A percentile compares a stretch with the other conserved stretches of the same genome.
Conservation (phyloP, 2,329 filamentous ascomycete species). For the Macroventuria anomochaeta region DNA sequence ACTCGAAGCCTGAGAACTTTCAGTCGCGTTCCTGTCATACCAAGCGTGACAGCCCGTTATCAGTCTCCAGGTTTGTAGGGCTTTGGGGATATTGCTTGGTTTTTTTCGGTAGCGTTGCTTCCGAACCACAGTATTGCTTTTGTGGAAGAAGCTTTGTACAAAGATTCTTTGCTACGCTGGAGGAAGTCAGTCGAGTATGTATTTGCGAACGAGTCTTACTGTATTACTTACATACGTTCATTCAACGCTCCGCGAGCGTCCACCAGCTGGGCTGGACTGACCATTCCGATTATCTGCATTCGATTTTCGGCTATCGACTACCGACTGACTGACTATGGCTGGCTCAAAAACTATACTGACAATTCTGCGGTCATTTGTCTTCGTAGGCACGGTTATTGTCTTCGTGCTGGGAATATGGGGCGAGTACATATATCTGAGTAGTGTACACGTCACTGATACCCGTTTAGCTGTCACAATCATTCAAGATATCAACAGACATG, state of each 20-base stretch:
- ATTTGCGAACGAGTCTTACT: not conserved
- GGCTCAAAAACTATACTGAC: conserved; percentile 10
- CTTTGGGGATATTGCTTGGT: not conserved
- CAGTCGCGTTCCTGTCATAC: conserved; percentile 13
- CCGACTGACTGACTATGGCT: not conserved
- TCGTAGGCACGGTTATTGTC: conserved; percentile 21
- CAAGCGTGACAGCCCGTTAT: conserved; percentile 5
- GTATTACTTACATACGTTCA: not conserved
- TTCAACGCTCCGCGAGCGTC: not conserved
- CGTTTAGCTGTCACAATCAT: not conserved
- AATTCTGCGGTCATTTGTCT: conserved; percentile 24
- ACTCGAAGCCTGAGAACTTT: not conserved
- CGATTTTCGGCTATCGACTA: not conserved
- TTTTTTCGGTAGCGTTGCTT: not conserved
- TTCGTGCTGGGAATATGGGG: conserved; percentile 30
- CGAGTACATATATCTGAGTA: conserved; percentile 12
- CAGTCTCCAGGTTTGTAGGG: not conserved
- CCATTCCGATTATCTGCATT: not conserved
- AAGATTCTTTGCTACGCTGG: conserved; percentile 9
- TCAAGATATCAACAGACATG: conserved; percentile 13
- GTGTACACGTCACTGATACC: not conserved
- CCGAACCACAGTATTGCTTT: conserved; percentile 13
- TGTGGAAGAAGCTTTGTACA: conserved; percentile 6
- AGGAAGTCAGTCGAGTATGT: not conserved
- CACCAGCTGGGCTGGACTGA: conserved; percentile 5